Conservation (phyloP, 2,329 filamentous ascomycete species). For the Venturia nashicola region DNA sequence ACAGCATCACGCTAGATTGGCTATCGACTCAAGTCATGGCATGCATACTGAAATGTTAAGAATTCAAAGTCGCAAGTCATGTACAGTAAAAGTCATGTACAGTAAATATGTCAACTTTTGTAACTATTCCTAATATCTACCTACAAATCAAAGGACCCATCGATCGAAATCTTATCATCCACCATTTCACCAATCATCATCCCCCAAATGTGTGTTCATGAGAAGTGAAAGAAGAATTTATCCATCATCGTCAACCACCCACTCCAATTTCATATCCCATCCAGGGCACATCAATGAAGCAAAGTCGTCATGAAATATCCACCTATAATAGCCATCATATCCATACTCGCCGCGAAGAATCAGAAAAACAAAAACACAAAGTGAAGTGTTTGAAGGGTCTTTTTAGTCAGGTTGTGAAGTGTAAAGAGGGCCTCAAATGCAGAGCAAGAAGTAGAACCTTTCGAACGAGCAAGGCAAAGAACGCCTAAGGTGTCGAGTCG, state of each 20-base stretch:
- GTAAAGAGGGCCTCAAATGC: not conserved
- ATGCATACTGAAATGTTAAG: no score
- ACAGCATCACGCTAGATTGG: no score
- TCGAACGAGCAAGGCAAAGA: not conserved
- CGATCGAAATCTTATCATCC: not conserved
- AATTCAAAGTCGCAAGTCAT: not conserved
- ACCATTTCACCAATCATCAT: not conserved
- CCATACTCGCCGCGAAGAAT: not conserved
- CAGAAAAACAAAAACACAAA: not conserved
- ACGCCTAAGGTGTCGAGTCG: not conserved
- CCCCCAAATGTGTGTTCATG: not conserved
- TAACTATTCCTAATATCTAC: not conserved
- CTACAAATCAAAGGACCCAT: not conserved
- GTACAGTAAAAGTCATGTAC: not conserved
- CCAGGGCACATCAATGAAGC: not conserved
- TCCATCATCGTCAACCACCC: not conserved
- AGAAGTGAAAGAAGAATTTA: not conserved
- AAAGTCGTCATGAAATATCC: not conserved
- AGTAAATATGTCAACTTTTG: conserved; percentile 3
- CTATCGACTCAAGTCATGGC: no score
- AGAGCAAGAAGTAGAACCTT: not conserved
- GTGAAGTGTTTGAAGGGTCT: not conserved
- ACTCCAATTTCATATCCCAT: not conserved
- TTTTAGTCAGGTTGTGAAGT: not conserved
- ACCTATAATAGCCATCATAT: not conserved